These are phyloP conservation scores for Colletotrichum sp. DNA, from an alignment of 2,329 filamentous ascomycete species.

Conservation along the genomic window DNA sequence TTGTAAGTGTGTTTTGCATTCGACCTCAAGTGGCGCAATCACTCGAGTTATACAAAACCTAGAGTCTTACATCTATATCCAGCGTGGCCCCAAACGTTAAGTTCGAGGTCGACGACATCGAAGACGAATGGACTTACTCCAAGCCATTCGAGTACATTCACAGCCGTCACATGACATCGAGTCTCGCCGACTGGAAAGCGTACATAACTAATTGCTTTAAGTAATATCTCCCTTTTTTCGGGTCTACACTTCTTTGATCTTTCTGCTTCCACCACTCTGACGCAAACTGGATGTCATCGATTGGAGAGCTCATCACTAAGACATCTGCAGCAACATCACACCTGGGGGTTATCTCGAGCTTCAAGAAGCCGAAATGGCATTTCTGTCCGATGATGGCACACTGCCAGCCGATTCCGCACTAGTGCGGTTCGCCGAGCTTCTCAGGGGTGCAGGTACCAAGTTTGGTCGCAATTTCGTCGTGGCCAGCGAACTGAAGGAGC, in stretches of 20 bases:
- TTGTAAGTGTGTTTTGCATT: neutral
- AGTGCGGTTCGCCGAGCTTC: neutral
- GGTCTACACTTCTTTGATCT: accelerated
- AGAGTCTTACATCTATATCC: neutral
- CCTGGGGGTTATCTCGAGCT: conserved; percentile 61
- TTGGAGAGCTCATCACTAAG: neutral
- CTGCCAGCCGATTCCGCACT: conserved; percentile 39
- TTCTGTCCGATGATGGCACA: conserved; percentile 50
- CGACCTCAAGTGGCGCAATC: neutral
- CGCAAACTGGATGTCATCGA: neutral
- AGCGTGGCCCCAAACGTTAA: conserved; percentile 57
- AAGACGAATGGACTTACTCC: conserved; percentile 55
- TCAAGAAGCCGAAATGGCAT: conserved; percentile 47
- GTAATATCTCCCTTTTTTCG: neutral
- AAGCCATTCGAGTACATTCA: conserved; percentile 61
- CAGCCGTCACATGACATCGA: conserved; percentile 35
- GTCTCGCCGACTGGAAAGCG: neutral
- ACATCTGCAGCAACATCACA: conserved; percentile 34
- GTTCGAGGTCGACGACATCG: conserved; percentile 61
- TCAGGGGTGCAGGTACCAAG: neutral
- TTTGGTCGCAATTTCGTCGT: conserved; percentile 29
- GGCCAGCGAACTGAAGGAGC: conserved; percentile 25
- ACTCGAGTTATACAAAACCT: neutral
- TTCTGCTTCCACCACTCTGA: neutral
- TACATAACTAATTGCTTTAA: neutral